Base-by-base conservation (phyloP, 2,329 filamentous ascomycete species). In the Colletotrichum sp. region DNA sequence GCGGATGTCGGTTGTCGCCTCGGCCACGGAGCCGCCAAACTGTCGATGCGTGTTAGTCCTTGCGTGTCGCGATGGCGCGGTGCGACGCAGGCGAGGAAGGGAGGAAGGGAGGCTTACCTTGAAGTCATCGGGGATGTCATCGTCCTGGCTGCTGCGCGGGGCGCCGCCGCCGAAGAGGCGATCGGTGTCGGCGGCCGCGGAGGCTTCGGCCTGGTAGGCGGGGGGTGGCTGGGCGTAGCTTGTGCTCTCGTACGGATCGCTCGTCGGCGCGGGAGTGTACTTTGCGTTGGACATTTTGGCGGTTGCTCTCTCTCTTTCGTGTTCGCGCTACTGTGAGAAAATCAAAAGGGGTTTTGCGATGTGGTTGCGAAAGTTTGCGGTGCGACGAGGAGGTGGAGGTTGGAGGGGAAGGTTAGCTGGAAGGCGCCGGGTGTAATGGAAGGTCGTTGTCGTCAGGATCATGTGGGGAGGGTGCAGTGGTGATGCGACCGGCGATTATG, bases 51-150 rank as follows among this genome's bases (percentile, higher is more conserved):
- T 58, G 67, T 78, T 60, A 77, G 70, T 73, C 28, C 0, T 2
- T 38, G 61, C 0, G 2, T n/a, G 30, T 30, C 8, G 61, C 61
- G 30, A 32, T 6, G 16, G 34, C 48, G 18, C 38, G 18, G 38
- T 43, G 32, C 32, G 30, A 21, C 16, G 4, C 36, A n/a, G 8
- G 36, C 36, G 38, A 43, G 12, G 55, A 30, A 34, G 52, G 36
- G 36, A 18, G 21, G 13, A 5, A 24, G 28, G 16, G 79, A 6
- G 18, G 26, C 66, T 26, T 80, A 95, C 94, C 91, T 98, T 98
- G 92, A 98, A 98, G 86, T 98, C 96, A 87, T 98, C 96, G 2
- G 96, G 96, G 60, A 98, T 84, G 82, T 98, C 97, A 21, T 75
- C 75, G 86, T 98, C 96, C 82, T 96, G 92, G 85, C 96, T 96